Evolutionary conservation across 768 basidiomycete species (phyloP), one percentile per base, ranked within the genome.

Genomic region (Trichaptum fuscoviolaceum): DNA sequence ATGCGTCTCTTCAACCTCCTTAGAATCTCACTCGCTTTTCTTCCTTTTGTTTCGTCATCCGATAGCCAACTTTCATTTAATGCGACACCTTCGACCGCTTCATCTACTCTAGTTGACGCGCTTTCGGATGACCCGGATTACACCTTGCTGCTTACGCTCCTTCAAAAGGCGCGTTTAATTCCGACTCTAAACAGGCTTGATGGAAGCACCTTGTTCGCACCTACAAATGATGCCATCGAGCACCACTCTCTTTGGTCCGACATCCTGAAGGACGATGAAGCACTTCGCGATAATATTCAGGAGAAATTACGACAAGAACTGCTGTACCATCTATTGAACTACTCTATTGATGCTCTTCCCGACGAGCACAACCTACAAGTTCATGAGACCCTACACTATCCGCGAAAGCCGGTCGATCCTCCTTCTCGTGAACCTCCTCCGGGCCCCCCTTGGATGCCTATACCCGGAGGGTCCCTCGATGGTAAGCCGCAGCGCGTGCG

Each of bases 241-340:
- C 83, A 80, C 27, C 81, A 87, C 68, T 68, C 74, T 58, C 68
- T 82, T n/a, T 82, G 82, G 80, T 69, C 70, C 10, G 70, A 72
- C 58, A 75, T 75, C 9, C 74, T 85, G 26, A 74, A 80, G 23
- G 79, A 81, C 65, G 77, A 82, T 63, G 64, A 71, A 24, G 66
- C 70, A 35, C 72, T 85, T 42, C 82, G 81, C 25, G 95, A 96
- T 77, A 98, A 98, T 75, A 80, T 95, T 34, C 85, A 93, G 66
- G 88, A 92, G 71, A 80, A 85, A 67, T 85, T 99, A 59, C 85
- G 96, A 64, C 95, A 97, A 72, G 90, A 96, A 72, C 83, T 99
- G 64, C 89, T 98, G 72, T 99, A 99, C 75, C 97, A 99, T 76
- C 77, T 98, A 59, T 82, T 99, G 70, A 97, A 99, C 76, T 87